These are phyloP conservation scores for Bidens hawaiensis DNA, from an alignment of 140 eudicot species.

Conservation along the genomic window DNA sequence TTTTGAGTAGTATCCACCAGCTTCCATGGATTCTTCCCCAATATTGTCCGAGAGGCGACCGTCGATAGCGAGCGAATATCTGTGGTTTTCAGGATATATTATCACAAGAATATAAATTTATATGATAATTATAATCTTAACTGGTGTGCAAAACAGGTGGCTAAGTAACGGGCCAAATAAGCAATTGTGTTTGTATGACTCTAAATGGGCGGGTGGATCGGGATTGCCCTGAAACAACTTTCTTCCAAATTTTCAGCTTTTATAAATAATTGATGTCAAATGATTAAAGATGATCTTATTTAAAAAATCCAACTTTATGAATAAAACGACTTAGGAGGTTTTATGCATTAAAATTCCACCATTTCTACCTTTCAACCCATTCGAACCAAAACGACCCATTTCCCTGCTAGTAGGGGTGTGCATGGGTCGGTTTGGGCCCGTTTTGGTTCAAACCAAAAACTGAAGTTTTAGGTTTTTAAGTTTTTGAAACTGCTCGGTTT, in stretches of 20 bases:
- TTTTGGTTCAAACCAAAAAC: too few species aligned
- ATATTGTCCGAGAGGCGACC: constrained; percentile 54
- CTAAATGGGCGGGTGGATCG: background rate
- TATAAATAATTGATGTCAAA: background rate
- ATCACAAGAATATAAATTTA: constrained; percentile 2
- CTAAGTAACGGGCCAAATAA: background rate
- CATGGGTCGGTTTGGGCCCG: too few species aligned
- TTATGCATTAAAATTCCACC: background rate
- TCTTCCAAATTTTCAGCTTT: background rate
- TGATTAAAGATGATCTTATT: too few species aligned
- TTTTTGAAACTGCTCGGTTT: too few species aligned
- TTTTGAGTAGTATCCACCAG: constrained; percentile 87
- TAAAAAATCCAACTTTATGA: too few species aligned
- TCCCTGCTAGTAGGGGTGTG: too few species aligned
- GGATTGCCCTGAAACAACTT: background rate
- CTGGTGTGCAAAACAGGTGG: background rate
- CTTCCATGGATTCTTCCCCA: constrained; percentile 48
- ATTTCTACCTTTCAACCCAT: background rate
- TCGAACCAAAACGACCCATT: background rate
- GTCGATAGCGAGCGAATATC: constrained; percentile 70
- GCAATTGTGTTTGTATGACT: background rate
- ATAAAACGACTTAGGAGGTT: constrained; percentile 1
- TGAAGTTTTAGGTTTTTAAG: too few species aligned
- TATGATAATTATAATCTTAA: constrained; percentile 3
- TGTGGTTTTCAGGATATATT: constrained; percentile 26